Base-by-base conservation (phyloP, 495 filamentous ascomycete species). In the Daldinia vernicosa region DNA sequence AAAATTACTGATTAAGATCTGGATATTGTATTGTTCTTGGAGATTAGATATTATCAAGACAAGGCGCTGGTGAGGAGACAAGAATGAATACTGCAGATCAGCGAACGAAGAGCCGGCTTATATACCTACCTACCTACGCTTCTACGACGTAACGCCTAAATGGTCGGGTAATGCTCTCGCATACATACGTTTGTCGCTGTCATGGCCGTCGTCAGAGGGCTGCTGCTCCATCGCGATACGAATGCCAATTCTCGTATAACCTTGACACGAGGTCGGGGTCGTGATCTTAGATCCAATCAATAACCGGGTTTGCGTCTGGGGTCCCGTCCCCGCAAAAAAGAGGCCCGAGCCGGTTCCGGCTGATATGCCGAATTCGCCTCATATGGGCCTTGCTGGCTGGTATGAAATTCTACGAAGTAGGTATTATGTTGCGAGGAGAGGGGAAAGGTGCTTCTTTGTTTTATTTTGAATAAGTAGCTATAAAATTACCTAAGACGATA, bases 231-330 rank as follows among this genome's bases (percentile, higher is more conserved):
- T 64, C 19, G 51, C 60, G 53, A 76, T 76, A 76, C 74, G 74
- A 76, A 64, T 35, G 30, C 39, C 52, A 69, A 71, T 67, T 28
- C 67, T 71, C 71, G 75, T 69, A 75, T 75, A 66, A 70, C 64
- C 28, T 50, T 52, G 50, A 61, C 74, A 67, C 53, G 79, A 82
- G 80, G 79, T 74, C 12, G n/a, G 45, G 43, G 52, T 60, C 27
- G 19, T 33, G 32, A 57, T 57, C 30, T 37, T 15, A 57, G 52
- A 55, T 33, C 54, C 54, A 66, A 66, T 66, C 43, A 43, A 52
- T 58, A 28, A 47, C 54, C 54, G 43, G 17, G 30, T 39, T 19
- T 28, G 51, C 54, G 35, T 47, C 53, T 50, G 57, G 54, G 63
- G 43, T 52, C 30, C 53, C 37, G 54, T 59, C 63, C 24, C 54